Base-by-base conservation (phyloP, 139 green algal species). In the Coelastrella sp. region DNA sequence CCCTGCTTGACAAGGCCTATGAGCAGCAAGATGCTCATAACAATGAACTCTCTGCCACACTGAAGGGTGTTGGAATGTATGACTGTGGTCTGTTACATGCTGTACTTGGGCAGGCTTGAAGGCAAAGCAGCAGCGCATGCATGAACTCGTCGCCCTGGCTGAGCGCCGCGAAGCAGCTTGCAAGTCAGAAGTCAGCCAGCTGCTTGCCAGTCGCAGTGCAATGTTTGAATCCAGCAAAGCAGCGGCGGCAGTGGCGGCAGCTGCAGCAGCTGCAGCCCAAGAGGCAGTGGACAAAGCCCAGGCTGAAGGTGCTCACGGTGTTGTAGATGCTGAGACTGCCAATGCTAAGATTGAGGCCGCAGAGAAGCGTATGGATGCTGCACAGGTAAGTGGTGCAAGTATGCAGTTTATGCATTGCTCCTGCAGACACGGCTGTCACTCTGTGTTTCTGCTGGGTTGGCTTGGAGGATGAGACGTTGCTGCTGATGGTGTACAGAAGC, bases 121-220 rank as follows among this genome's bases (percentile, higher is more conserved):
- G 62, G 66, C 87, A 64, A 96, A 98, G 91, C 93, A 96, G 90
- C 89, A 91, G 80, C 84, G 89, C 90, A 96, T 96, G 94, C 89
- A 86, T 5, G 87, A 94, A 68, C 90, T 98, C 85, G 94, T 96
- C 15, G n/a, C 71, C n/a, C 89, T 95, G 48, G 93, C 93, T 50
- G 94, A 96, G 88, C 66, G 79, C 40, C 84, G 91, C 4, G 94
- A 98, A 85, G 85, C 85, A 0, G 51, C 75, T 5, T 93, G 93
- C 69, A 96, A 96, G 91, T 69, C 79, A 21, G 88, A 95, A 68
- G 91, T 96, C 43, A 85, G 71, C 0, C 48, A 62, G 37, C 82
- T 96, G 87, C 88, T 95, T 76, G 75, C 85, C 27, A 79, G 51
- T 23, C 89, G 89, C 13, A 87, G 71, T 45, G 72, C 76, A 48